These are phyloP conservation scores for Nigrospora sphaerica DNA, from an alignment of 2,329 filamentous ascomycete species.

Conservation along the genomic window DNA sequence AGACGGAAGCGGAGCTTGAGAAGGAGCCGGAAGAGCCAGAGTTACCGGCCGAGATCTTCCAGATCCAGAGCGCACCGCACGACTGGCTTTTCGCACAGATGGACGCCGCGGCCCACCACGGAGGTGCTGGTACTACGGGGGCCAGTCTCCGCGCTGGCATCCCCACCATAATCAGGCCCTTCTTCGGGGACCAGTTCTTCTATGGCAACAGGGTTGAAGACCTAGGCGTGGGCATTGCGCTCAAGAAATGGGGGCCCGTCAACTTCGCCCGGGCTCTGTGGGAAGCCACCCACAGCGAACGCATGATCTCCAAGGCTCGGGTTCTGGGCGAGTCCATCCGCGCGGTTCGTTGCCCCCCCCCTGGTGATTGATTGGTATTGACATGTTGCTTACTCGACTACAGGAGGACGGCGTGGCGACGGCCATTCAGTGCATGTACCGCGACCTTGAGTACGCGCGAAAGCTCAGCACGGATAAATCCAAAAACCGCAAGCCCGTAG, in stretches of 20 bases:
- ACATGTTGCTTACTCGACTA: conserved; percentile 18
- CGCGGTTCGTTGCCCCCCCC: conserved; percentile 47
- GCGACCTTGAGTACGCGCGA: conserved; percentile 88
- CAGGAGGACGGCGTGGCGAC: conserved; percentile 86
- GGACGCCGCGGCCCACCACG: conserved; percentile 90
- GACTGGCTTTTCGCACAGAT: conserved; percentile 96
- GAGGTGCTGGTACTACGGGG: conserved; percentile 89
- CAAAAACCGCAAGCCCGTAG: conserved; percentile 38
- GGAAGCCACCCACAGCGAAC: conserved; percentile 82
- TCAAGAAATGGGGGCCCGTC: conserved; percentile 84
- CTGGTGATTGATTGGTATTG: neutral
- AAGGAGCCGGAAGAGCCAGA: conserved; percentile 55
- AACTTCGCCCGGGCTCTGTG: conserved; percentile 81
- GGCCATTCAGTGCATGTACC: conserved; percentile 88
- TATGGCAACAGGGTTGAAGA: conserved; percentile 88
- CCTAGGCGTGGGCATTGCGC: conserved; percentile 80
- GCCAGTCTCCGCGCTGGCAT: conserved; percentile 86
- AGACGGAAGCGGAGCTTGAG: conserved; percentile 46
- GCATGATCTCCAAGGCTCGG: conserved; percentile 84
- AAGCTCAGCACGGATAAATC: conserved; percentile 66
- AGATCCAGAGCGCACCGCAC: conserved; percentile 86
- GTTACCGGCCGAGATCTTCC: conserved; percentile 72
- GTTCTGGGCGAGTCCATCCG: conserved; percentile 82
- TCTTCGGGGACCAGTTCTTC: conserved; percentile 98
- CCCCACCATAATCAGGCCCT: conserved; percentile 90